Evolutionary conservation across 306 rosid species (phyloP).

Genomic region (Macrotyloma uniflorum): DNA sequence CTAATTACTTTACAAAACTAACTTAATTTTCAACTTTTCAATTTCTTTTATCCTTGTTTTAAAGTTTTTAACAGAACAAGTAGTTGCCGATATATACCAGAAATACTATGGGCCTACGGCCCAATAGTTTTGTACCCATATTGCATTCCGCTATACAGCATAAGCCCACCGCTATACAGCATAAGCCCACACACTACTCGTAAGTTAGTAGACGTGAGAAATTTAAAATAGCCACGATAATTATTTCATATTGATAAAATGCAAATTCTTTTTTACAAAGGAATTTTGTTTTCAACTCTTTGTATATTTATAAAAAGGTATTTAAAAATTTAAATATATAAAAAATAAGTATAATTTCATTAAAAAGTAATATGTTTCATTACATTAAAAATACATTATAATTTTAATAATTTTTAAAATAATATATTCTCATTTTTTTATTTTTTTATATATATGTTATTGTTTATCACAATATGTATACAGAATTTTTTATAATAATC

Average conservation of each 20-base stretch:
- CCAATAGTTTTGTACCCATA: neutral
- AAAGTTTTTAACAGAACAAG: neutral
- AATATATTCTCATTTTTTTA: no score
- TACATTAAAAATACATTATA: no score
- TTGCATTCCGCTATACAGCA: neutral
- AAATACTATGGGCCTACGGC: neutral
- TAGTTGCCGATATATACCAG: neutral
- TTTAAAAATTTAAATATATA: no score
- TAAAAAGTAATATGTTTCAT: no score
- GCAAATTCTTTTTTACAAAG: neutral
- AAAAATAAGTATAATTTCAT: no score
- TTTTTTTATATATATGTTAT: no score
- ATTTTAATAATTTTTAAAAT: no score
- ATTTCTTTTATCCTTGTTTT: no score
- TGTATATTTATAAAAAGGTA: no score
- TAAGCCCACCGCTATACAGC: neutral
- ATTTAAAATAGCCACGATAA: neutral
- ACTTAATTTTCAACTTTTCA: neutral
- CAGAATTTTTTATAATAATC: no score
- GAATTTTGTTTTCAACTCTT: neutral
- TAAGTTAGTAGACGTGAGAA: neutral
- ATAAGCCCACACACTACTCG: neutral
- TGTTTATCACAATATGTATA: no score
- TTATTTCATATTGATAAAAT: neutral
- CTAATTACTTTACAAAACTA: neutral